Conservation (phyloP, 768 basidiomycete genomes). For the Mycena polygramma region DNA sequence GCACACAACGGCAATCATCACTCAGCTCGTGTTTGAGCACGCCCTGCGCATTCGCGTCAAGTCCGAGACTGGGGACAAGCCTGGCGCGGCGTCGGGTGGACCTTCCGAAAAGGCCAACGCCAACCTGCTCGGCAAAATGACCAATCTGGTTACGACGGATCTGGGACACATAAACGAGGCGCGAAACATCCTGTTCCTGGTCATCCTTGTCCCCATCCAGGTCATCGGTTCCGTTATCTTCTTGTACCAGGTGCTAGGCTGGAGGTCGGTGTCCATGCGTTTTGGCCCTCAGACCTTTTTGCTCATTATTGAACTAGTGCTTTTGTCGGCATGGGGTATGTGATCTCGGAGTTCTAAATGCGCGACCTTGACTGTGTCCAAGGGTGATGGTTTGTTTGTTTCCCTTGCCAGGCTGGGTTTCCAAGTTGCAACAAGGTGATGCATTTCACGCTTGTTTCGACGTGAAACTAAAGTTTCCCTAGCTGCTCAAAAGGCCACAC, state of each 20-base stretch:
- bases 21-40: slow-evolving; percentile 60
- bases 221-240: slow-evolving; percentile 54
- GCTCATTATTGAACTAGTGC: slow-evolving; percentile 52
- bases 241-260: slow-evolving; percentile 61
- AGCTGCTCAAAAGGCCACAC: slow-evolving; percentile 58
- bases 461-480: neutral
- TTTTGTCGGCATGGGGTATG: slow-evolving; percentile 65
- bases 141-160: slow-evolving; percentile 81
- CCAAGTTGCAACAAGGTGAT: slow-evolving; percentile 56
- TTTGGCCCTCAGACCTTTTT: neutral
- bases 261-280: slow-evolving; percentile 53
- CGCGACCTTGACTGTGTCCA: neutral
- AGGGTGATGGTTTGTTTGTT: slow-evolving; percentile 48
- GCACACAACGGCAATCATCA: slow-evolving; percentile 59
- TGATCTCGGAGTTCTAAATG: neutral
- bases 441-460: neutral
- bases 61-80: slow-evolving; percentile 46
- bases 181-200: slow-evolving; percentile 17
- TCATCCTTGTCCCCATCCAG: slow-evolving; percentile 52
- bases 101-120: slow-evolving; percentile 36
- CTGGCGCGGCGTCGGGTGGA: neutral
- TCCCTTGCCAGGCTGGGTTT: slow-evolving; percentile 70
- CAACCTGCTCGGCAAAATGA: slow-evolving; percentile 80
- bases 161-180: slow-evolving; percentile 37
- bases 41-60: slow-evolving; percentile 74